Conservation (phyloP, 2,329 filamentous ascomycete species). For the Anthostomella pinea region DNA sequence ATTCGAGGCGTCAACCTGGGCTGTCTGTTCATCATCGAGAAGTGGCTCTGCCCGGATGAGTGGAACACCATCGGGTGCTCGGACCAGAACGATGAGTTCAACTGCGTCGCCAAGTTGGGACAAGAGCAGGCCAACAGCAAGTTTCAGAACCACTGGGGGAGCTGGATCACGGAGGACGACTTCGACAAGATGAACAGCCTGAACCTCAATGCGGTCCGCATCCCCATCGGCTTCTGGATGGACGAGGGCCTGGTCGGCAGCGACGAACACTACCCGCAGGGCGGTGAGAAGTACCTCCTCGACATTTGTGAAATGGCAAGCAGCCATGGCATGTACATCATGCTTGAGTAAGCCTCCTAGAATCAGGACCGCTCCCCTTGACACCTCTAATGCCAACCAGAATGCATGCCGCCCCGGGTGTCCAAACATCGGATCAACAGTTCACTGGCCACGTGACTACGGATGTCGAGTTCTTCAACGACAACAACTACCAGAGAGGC, state of each 20-base stretch:
- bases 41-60: no score
- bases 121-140: no score
- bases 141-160: constrained; percentile 49
- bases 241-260: constrained; percentile 47
- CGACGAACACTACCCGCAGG: constrained; percentile 50
- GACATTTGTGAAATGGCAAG: constrained; percentile 15
- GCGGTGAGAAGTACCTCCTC: constrained; percentile 42
- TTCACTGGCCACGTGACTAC: constrained; percentile 34
- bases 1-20: no score
- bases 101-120: no score
- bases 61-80: no score
- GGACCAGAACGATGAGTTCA: no score
- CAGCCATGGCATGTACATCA: no score
- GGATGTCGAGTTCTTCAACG: constrained; percentile 35
- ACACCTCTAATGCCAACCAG: no score
- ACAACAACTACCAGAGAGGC: constrained; percentile 45
- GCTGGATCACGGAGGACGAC: constrained; percentile 48
- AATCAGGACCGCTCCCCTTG: no score
- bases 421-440: constrained; percentile 36
- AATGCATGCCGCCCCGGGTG: constrained; percentile 39
- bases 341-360: no score
- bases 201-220: constrained; percentile 52
- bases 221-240: constrained; percentile 56
- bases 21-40: no score
- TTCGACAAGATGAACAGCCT: constrained; percentile 47